Conservation (phyloP, 2,329 filamentous ascomycete genomes). For the Arachnomyces sp. region DNA sequence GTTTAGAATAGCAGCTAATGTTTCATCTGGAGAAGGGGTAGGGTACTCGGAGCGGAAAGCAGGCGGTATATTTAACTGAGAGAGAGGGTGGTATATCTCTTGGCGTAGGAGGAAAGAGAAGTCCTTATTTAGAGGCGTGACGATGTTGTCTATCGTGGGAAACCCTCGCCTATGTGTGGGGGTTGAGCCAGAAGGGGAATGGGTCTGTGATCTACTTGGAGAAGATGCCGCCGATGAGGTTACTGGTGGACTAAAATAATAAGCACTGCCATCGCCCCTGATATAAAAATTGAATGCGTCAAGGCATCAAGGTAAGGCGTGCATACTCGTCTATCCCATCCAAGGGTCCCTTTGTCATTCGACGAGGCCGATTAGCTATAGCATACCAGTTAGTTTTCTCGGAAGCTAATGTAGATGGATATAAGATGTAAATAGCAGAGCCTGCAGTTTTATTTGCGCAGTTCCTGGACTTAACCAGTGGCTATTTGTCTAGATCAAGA, state of each 20-base stretch:
- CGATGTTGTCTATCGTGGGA: constrained; percentile 23
- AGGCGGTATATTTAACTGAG: constrained; percentile 49
- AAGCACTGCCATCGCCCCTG: constrained; percentile 13
- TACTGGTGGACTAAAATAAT: constrained; percentile 19
- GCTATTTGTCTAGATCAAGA: constrained; percentile 9
- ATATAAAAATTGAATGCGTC: neutral
- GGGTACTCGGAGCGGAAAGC: constrained; percentile 63
- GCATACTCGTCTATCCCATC: constrained; percentile 63
- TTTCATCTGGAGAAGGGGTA: constrained; percentile 54
- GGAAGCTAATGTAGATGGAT: neutral
- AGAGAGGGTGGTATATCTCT: constrained; percentile 74
- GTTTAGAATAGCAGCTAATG: constrained; percentile 32
- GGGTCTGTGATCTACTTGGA: constrained; percentile 9
- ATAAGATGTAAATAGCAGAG: constrained; percentile 10
- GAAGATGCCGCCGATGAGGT: constrained; percentile 14
- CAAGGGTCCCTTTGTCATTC: constrained; percentile 66
- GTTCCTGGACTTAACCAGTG: neutral
- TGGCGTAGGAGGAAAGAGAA: constrained; percentile 72
- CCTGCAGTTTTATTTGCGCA: neutral
- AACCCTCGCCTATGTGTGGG: constrained; percentile 11
- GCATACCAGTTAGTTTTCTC: constrained; percentile 6
- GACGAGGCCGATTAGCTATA: constrained; percentile 33
- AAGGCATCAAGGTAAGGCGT: constrained; percentile 1
- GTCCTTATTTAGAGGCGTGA: constrained; percentile 52
- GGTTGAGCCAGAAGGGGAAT: constrained; percentile 9